phyloP scores from a whole-genome alignment of 306 rosid genomes.

The Adenanthera pavonina region DNA sequence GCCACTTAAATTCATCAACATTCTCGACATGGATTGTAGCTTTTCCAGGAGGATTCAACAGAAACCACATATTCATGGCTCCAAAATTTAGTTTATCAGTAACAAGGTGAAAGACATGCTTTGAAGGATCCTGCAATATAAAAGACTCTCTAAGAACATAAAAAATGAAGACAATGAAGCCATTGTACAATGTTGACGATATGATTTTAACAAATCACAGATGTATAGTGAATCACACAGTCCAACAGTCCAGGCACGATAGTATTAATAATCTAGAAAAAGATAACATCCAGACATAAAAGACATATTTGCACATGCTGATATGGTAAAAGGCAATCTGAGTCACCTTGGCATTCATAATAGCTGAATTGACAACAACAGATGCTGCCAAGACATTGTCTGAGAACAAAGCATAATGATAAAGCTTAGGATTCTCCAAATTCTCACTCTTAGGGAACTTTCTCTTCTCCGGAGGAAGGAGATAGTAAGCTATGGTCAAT shows the following conservation, averaged over 20 bases:
- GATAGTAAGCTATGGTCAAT: conserved; percentile 87
- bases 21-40: conserved; percentile 91
- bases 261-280: conserved; percentile 5
- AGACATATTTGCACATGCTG: conserved; percentile 6
- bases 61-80: conserved; percentile 99
- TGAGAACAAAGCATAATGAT: conserved; percentile 92
- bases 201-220: conserved; percentile 20
- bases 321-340: conserved; percentile 16
- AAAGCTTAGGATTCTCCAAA: conserved; percentile 75
- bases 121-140: conserved; percentile 80
- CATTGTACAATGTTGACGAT: not conserved
- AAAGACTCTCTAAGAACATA: conserved; percentile 37
- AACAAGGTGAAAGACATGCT: conserved; percentile 93
- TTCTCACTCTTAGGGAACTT: conserved; percentile 83
- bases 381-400: conserved; percentile 99
- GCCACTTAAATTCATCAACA: conserved; percentile 94
- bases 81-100: conserved; percentile 94
- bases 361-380: conserved; percentile 88
- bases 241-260: conserved; percentile 11
- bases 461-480: conserved; percentile 80
- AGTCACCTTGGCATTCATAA: conserved; percentile 83
- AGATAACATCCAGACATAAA: conserved; percentile 22
- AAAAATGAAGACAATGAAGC: conserved; percentile 25
- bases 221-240: not conserved
- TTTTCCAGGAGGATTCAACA: conserved; percentile 91